Conservation (phyloP, 257 asterid species). For the Solanum bulbocastanum region DNA sequence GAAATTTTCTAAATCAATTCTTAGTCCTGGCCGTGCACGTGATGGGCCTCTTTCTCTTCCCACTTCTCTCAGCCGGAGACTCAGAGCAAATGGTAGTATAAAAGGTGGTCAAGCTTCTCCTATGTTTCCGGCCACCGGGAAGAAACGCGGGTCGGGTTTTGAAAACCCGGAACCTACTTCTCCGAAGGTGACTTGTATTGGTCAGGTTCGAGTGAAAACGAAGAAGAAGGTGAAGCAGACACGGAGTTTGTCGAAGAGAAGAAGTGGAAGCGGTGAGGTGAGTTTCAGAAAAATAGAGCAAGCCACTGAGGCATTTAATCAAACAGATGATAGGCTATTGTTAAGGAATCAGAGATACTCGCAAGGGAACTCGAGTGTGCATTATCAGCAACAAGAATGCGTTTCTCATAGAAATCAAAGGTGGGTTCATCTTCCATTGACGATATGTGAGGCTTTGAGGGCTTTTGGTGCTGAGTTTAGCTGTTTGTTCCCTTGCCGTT, state of each 20-base stretch:
- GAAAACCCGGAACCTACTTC: constrained; percentile 95
- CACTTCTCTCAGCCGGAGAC: constrained; percentile 75
- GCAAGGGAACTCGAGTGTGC: constrained; percentile 19
- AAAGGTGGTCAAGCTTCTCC: constrained; percentile 82
- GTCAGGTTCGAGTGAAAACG: constrained; percentile 85
- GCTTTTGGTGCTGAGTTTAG: constrained; percentile 64
- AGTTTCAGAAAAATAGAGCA: constrained; percentile 51
- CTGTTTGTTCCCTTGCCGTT: constrained; percentile 71
- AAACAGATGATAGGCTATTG: constrained; percentile 5
- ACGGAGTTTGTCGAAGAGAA: constrained; percentile 52
- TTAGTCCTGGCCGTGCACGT: constrained; percentile 43
- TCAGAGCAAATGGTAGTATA: constrained; percentile 56
- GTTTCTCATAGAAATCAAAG: constrained; percentile 61
- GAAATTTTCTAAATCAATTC: constrained; percentile 36
- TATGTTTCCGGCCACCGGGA: constrained; percentile 36
- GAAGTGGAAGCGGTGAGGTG: constrained; percentile 38
- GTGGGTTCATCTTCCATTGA: constrained; percentile 84
- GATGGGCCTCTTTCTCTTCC: constrained; percentile 57
- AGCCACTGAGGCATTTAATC: constrained; percentile 2
- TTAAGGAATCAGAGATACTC: constrained; percentile 15
- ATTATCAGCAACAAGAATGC: constrained; percentile 44
- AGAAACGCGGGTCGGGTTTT: constrained; percentile 50
- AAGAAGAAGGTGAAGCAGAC: constrained; percentile 62
- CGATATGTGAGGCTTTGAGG: constrained; percentile 79
- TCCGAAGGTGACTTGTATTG: constrained; percentile 94